A percentile compares a stretch with the other conserved stretches of the same genome.
These are phyloP conservation scores for Flaveria linearis DNA, from an alignment of 129 eudicot species.

Conservation along the genomic window DNA sequence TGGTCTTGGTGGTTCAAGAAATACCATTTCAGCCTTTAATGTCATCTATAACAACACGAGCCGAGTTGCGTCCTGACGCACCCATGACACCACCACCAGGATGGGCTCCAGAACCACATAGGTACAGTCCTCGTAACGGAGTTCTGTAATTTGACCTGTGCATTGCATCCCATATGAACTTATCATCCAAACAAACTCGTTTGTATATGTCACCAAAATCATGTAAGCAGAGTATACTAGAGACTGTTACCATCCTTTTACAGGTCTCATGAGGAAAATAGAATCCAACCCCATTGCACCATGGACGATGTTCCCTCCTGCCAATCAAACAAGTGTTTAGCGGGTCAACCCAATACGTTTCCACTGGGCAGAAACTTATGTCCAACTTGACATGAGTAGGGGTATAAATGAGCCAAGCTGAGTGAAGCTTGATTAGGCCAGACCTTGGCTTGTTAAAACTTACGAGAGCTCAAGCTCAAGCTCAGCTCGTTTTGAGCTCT, in stretches of 20 bases:
- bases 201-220: neutral
- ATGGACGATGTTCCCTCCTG: slow-evolving; percentile 97
- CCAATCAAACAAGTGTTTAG: slow-evolving; percentile 11
- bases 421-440: too few relatives aligned
- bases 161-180: slow-evolving; percentile 14
- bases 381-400: neutral
- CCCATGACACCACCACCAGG: slow-evolving; percentile 99
- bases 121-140: slow-evolving; percentile 76
- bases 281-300: slow-evolving; percentile 99
- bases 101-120: slow-evolving; percentile 96
- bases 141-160: slow-evolving; percentile 93
- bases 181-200: neutral
- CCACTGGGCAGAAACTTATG: neutral
- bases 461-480: too few relatives aligned
- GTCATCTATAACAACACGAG: slow-evolving; percentile 79
- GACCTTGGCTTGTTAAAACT: too few relatives aligned
- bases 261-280: slow-evolving; percentile 91
- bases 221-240: neutral
- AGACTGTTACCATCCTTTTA: slow-evolving; percentile 80
- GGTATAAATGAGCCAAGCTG: too few relatives aligned
- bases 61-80: slow-evolving; percentile 93
- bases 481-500: too few relatives aligned
- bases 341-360: neutral
- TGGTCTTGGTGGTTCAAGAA: neutral
- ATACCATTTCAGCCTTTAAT: slow-evolving; percentile 42